Conservation (phyloP, 768 basidiomycete species). For the Pleurotus citrinopileatus region DNA sequence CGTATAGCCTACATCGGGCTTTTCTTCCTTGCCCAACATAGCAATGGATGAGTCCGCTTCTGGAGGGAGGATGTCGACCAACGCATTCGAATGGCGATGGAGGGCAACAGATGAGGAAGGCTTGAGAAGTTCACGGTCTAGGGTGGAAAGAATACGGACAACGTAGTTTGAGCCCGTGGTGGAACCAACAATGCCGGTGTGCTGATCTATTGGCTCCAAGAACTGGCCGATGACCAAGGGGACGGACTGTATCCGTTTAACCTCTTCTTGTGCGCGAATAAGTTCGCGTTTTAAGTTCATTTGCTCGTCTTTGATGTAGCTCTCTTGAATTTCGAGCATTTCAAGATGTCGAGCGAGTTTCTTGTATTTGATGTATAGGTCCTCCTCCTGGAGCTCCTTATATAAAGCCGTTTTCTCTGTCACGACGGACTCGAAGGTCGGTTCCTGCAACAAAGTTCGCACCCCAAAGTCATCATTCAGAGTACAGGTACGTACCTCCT, state of each 20-base stretch:
- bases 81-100: constrained; percentile 96
- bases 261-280: constrained; percentile 98
- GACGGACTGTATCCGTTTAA: constrained; percentile 98
- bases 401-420: constrained; percentile 86
- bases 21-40: constrained; percentile 93
- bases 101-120: constrained; percentile 98
- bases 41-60: constrained; percentile 97
- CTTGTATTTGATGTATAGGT: constrained; percentile 97
- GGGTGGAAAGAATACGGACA: constrained; percentile 92
- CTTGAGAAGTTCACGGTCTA: constrained; percentile 96
- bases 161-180: constrained; percentile 99
- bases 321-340: constrained; percentile 91
- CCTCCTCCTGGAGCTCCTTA: constrained; percentile 87
- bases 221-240: constrained; percentile 99
- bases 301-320: constrained; percentile 99
- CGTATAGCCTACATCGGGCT: constrained; percentile 88
- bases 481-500: constrained; percentile 55
- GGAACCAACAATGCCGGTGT: constrained; percentile 94
- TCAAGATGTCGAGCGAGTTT: constrained; percentile 93
- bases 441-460: constrained; percentile 62
- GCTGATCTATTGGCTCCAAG: constrained; percentile 97
- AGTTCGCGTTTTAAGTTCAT: constrained; percentile 97
- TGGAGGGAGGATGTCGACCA: constrained; percentile 97
- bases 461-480: constrained; percentile 8
- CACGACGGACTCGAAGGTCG: constrained; percentile 83